Percentiles rank a stretch among this genome's conserved stretches.
These are phyloP conservation scores for Trichoderma sp. DNA, from an alignment of 2,329 filamentous ascomycete species.

Conservation along the genomic window DNA sequence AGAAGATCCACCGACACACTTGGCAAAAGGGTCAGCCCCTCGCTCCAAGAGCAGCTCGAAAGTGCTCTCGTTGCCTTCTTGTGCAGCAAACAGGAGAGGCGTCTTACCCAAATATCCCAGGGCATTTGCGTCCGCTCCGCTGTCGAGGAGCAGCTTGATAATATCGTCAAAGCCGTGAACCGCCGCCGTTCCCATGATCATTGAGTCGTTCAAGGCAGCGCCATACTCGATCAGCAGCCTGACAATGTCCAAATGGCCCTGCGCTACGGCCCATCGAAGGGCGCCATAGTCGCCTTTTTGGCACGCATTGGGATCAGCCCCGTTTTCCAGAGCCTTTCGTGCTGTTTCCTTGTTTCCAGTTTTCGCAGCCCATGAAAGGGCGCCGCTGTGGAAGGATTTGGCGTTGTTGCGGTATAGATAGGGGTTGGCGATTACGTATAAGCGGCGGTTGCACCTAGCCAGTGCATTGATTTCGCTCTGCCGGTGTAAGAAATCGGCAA, in stretches of 20 bases:
- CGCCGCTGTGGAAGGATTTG: not conserved
- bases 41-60: conserved; percentile 1
- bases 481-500: not conserved
- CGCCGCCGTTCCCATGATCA: not conserved
- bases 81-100: conserved; percentile 8
- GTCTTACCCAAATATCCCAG: not conserved
- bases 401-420: conserved; percentile 2
- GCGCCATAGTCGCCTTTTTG: not conserved
- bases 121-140: not conserved
- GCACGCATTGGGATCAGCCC: not conserved
- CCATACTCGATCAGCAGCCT: conserved; percentile 5
- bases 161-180: not conserved
- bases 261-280: not conserved
- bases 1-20: not conserved
- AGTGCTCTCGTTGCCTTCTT: not conserved
- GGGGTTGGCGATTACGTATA: not conserved
- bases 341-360: not conserved
- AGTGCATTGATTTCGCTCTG: conserved; percentile 7
- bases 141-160: not conserved
- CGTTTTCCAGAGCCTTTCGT: not conserved
- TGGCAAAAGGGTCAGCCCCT: not conserved
- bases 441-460: not conserved
- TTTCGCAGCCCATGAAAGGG: conserved; percentile 1
- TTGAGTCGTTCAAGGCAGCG: not conserved
- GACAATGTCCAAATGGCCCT: not conserved